A percentile compares a stretch with the other conserved stretches of the same genome.
phyloP scores from a whole-genome alignment of 257 asterid genomes.

The Primulina tabacum region DNA sequence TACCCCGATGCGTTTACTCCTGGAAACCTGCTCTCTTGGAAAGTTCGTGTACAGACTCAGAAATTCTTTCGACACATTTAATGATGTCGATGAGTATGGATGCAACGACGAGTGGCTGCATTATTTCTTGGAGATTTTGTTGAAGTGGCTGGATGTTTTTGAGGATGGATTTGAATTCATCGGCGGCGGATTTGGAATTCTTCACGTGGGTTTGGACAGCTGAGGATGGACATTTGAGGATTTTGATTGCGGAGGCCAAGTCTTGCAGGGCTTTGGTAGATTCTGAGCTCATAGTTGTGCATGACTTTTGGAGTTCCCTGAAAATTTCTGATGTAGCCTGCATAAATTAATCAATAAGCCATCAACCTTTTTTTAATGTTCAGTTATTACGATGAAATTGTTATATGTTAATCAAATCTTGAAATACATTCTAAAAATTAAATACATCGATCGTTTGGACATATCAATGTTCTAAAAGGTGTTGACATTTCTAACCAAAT shows the following conservation, averaged over 20 bases:
- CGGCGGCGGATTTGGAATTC: background rate
- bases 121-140: conserved; percentile 35
- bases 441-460: no score
- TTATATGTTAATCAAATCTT: no score
- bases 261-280: background rate
- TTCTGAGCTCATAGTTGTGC: background rate
- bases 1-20: background rate
- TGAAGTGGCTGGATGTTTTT: conserved; percentile 14
- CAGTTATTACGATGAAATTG: no score
- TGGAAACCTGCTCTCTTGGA: conserved; percentile 47
- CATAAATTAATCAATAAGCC: background rate
- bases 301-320: background rate
- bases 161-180: conserved; percentile 21
- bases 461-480: no score
- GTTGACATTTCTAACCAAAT: no score
- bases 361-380: no score
- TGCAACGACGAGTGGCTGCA: conserved; percentile 45
- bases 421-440: no score
- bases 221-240: background rate
- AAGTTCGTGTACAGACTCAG: conserved; percentile 39
- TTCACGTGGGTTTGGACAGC: background rate
- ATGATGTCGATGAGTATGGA: conserved; percentile 51
- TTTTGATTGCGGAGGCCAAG: background rate
- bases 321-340: background rate
- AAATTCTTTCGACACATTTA: conserved; percentile 40